These are phyloP conservation scores for Annulohypoxylon maeteangense DNA, from an alignment of 495 filamentous ascomycete species.

Conservation along the genomic window DNA sequence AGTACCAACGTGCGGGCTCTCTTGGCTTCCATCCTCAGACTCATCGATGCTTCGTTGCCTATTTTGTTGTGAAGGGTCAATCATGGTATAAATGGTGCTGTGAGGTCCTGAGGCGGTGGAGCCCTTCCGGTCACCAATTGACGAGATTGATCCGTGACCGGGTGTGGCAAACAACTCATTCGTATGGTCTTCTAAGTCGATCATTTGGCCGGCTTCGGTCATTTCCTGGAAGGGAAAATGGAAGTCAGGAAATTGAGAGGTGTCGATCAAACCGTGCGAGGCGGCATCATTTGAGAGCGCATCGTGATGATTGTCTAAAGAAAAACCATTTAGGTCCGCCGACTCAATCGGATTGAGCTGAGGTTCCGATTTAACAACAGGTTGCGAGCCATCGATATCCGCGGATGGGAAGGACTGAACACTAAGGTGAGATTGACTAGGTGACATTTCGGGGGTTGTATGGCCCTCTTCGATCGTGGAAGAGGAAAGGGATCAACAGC, in stretches of 20 bases:
- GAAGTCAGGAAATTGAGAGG: constrained; percentile 59
- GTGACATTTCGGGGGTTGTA: constrained; percentile 47
- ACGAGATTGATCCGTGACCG: constrained; percentile 49
- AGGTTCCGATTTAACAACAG: constrained; percentile 41
- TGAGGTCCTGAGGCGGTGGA: constrained; percentile 48
- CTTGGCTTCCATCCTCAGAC: constrained; percentile 61
- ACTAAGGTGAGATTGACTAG: constrained; percentile 46
- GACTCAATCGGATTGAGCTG: constrained; percentile 37
- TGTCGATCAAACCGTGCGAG: constrained; percentile 44
- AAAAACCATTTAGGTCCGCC: constrained; percentile 47
- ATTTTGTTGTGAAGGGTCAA: constrained; percentile 35
- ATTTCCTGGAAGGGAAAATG: constrained; percentile 57
- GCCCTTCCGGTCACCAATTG: constrained; percentile 55
- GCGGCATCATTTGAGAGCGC: constrained; percentile 38
- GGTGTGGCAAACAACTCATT: constrained; percentile 54
- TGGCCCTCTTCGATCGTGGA: constrained; percentile 22
- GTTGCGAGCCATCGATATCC: constrained; percentile 45
- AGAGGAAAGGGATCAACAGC: constrained; percentile 43
- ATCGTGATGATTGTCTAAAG: constrained; percentile 46
- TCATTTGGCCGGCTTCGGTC: constrained; percentile 55
- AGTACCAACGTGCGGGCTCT: constrained; percentile 55
- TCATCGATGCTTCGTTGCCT: constrained; percentile 52
- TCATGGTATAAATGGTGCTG: constrained; percentile 34
- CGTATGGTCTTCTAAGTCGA: constrained; percentile 54
- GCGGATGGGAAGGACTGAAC: constrained; percentile 43